Evolutionary conservation across 768 basidiomycete species (phyloP).

Genomic region (Strobilomyces dryophilus): DNA sequence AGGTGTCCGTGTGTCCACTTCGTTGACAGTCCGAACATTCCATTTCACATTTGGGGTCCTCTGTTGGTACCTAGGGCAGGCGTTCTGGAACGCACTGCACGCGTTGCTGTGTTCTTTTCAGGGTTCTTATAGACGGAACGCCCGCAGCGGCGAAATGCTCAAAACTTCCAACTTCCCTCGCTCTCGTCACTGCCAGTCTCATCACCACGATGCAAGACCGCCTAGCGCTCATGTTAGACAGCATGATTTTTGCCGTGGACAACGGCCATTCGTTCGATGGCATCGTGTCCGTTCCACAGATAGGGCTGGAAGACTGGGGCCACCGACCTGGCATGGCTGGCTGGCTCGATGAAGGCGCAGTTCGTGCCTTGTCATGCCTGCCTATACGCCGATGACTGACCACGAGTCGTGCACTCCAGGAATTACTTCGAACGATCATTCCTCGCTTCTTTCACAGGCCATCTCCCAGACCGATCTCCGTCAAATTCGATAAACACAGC

Average conservation of each 20-base stretch:
- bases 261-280: constrained; percentile 7
- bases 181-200: background rate
- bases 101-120: background rate
- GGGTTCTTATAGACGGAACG: background rate
- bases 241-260: constrained; percentile 3
- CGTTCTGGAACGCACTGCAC: too few species aligned
- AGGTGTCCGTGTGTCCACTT: too few species aligned
- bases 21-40: background rate
- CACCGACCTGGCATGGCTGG: constrained; percentile 1
- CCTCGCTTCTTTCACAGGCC: background rate
- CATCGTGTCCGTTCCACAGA: constrained; percentile 8
- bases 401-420: background rate
- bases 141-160: background rate
- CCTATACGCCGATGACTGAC: background rate
- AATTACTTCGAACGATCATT: background rate
- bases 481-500: background rate
- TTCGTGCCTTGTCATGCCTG: background rate
- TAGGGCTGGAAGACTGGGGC: constrained; percentile 6
- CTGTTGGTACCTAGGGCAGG: too few species aligned
- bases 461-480: background rate
- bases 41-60: background rate
- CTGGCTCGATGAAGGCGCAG: background rate
- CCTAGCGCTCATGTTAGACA: constrained; percentile 1
- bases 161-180: background rate
- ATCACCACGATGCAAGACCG: background rate